These are phyloP conservation scores for Rhynchospora breviuscula DNA, from an alignment of 176 grass and related monocot genomes.

Conservation along the genomic window DNA sequence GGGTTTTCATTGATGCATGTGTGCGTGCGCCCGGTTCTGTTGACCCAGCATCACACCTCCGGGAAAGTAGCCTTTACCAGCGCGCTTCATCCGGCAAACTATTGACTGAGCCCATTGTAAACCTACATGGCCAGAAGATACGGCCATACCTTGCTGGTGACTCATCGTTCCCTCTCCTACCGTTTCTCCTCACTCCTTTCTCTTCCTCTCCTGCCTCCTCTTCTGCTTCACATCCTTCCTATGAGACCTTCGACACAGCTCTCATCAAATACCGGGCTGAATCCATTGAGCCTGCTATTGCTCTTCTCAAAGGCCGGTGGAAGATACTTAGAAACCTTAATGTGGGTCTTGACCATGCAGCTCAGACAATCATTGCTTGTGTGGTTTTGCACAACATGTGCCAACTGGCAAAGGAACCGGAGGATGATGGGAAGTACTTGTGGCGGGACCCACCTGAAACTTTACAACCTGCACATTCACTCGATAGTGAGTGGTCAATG, in stretches of 20 bases:
- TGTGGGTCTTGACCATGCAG: slow-evolving; percentile 33
- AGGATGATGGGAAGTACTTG: slow-evolving; percentile 33
- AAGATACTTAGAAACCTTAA: slow-evolving; percentile 40
- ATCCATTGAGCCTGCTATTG: slow-evolving; percentile 29
- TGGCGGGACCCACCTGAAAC: slow-evolving; percentile 33
- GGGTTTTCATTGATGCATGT: neutral
- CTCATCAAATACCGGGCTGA: slow-evolving; percentile 7
- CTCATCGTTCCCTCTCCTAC: slow-evolving; percentile 32
- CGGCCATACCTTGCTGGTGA: slow-evolving; percentile 31
- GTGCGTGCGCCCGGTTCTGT: neutral
- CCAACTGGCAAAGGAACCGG: slow-evolving; percentile 28
- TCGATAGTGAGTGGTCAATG: slow-evolving; percentile 34
- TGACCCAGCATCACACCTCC: neutral
- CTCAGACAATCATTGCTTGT: slow-evolving; percentile 41
- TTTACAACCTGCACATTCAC: slow-evolving; percentile 8
- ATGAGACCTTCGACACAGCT: slow-evolving; percentile 24
- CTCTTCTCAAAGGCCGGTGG: slow-evolving; percentile 37
- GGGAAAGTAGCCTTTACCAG: slow-evolving; percentile 1
- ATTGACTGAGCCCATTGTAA: neutral
- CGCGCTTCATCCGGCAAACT: neutral
- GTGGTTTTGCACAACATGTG: slow-evolving; percentile 43
- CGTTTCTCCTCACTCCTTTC: slow-evolving; percentile 33
- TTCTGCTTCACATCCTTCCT: slow-evolving; percentile 1
- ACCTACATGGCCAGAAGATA: neutral
- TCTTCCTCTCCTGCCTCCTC: neutral